Conservation (phyloP, 164 flowering plant species). For the Pachysandra terminalis region DNA sequence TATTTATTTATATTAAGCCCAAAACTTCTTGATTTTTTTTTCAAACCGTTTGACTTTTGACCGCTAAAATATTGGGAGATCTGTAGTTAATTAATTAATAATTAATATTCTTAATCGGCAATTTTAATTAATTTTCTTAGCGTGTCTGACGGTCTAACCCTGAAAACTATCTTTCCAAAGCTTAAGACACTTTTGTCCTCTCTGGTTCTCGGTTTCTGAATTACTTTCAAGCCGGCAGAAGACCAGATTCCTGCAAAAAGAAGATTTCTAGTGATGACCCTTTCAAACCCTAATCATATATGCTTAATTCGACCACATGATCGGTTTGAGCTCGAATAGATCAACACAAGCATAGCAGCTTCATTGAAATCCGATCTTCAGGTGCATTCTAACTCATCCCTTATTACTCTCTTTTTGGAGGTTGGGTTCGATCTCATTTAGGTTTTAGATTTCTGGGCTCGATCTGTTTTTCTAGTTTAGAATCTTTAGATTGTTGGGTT, state of each 20-base stretch:
- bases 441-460: too few species aligned
- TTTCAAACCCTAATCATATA: not conserved
- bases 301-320: slow-evolving; percentile 7
- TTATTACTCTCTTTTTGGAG: not conserved
- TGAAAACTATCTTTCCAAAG: not conserved
- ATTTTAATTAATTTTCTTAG: too few species aligned
- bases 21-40: too few species aligned
- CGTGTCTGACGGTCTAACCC: too few species aligned
- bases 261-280: not conserved
- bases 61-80: too few species aligned
- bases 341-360: not conserved
- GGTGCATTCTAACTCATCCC: not conserved
- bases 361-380: not conserved
- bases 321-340: not conserved
- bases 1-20: too few species aligned
- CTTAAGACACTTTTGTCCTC: too few species aligned
- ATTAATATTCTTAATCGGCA: too few species aligned
- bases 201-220: not conserved
- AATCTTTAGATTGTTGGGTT: slow-evolving; percentile 13
- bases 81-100: too few species aligned
- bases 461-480: too few species aligned
- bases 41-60: too few species aligned
- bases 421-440: not conserved
- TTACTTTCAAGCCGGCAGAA: not conserved
- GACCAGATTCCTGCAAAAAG: not conserved